Base-by-base conservation (phyloP, 2,329 filamentous ascomycete species). In the Lecanicillium sp. region DNA sequence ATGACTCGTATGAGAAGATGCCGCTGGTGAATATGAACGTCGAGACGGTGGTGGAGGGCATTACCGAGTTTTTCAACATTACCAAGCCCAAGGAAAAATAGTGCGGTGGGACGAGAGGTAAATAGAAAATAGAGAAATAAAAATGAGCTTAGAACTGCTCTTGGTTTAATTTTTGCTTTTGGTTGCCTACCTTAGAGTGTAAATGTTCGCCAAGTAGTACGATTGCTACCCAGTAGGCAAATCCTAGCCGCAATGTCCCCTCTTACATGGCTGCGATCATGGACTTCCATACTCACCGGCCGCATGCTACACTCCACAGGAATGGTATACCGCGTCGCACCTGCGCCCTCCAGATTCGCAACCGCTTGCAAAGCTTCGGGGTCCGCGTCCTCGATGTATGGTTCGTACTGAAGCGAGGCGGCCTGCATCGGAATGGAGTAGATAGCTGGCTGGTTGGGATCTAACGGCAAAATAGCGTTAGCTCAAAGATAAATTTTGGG, bases 1-100 rank as follows among this genome's bases (percentile, higher is more conserved):
- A 90, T 55, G 85, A 85, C 39, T 84, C 81, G 19, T 86, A 87
- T 50, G 83, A 88, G 55, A 86, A 85, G 66, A 87, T 90, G 67
- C 82, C 84, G 4, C 66, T 89, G 45, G 84, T 94, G 45, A 87
- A 88, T 50, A 87, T 90, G 76, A 92, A 94, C 51, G 84, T 90
- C 3, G 82, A 87, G 52, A 81, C 86, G 0, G 82, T 89, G 22
- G 84, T 89, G 36, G 79, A 85, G 52, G 86, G 86, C 0, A 61
- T 94, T 53, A 78, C 79, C 29, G 79, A 88, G 55, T 87, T 92
- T 46, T 92, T 92, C 52, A 74, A 81, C 52, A 81, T 84, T 43
- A 82, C 78, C 8, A 81, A 79, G 56, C 67, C 71, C 39, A 75
- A 62, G 34, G 64, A 64, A 15, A 20, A 31, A 22, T 15, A 31